These are phyloP conservation scores for Aspergillus homomorphus DNA, from an alignment of 495 filamentous ascomycete species.

Conservation along the genomic window DNA sequence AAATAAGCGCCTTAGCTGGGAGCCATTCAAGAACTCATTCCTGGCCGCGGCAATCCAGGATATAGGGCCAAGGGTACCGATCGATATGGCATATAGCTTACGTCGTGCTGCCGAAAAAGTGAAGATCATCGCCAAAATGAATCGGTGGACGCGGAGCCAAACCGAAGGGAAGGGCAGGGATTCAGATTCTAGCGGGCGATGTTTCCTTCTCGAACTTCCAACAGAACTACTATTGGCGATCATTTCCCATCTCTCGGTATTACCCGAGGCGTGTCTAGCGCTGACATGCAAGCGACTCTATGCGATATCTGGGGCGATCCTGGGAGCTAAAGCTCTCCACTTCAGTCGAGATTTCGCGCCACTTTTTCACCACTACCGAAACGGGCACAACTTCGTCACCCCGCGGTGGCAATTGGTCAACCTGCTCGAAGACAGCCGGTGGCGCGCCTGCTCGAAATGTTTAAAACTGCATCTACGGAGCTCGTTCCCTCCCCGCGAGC, in stretches of 20 bases:
- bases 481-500: slow-evolving; percentile 35
- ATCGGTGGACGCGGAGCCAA: slow-evolving; percentile 25
- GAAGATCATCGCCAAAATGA: slow-evolving; percentile 34
- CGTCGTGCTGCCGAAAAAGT: slow-evolving; percentile 34
- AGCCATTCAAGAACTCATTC: slow-evolving; percentile 14
- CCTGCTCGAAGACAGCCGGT: slow-evolving; percentile 37
- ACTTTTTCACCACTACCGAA: slow-evolving; percentile 45
- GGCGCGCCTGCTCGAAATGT: slow-evolving; percentile 44
- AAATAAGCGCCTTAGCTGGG: slow-evolving; percentile 6
- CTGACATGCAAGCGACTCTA: slow-evolving; percentile 45
- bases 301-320: slow-evolving; percentile 34
- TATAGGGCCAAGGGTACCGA: slow-evolving; percentile 13
- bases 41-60: slow-evolving; percentile 16
- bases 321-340: slow-evolving; percentile 36
- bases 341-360: slow-evolving; percentile 47
- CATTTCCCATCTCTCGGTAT: slow-evolving; percentile 35
- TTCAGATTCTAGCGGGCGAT: slow-evolving; percentile 23
- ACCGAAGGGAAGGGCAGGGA: slow-evolving; percentile 17
- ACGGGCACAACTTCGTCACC: slow-evolving; percentile 40
- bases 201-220: slow-evolving; percentile 42
- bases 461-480: slow-evolving; percentile 43
- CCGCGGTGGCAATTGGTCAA: slow-evolving; percentile 44
- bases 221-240: slow-evolving; percentile 45
- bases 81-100: slow-evolving; percentile 31
- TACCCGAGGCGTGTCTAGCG: slow-evolving; percentile 42